These are phyloP conservation scores for Alternaria hordeiaustralica DNA, from an alignment of 2,329 filamentous ascomycete species.

Conservation along the genomic window DNA sequence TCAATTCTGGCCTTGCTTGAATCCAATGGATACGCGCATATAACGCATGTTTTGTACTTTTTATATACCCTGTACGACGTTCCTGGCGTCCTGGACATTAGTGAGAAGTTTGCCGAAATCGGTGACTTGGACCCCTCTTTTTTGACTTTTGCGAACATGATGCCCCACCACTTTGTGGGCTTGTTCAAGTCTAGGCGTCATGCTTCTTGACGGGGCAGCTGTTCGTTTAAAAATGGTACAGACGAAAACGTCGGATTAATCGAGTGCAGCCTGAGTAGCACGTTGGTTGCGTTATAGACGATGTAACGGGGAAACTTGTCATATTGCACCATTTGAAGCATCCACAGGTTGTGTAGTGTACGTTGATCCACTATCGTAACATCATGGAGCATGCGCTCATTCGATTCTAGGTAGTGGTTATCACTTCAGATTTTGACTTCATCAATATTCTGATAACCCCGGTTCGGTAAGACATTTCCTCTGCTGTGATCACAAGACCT, in stretches of 20 bases:
- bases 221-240: background rate
- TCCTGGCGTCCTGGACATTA: background rate
- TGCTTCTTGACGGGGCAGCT: slow-evolving; percentile 1
- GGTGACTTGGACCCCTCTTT: slow-evolving; percentile 1
- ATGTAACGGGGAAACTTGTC: background rate
- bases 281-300: background rate
- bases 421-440: slow-evolving; percentile 35
- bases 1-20: background rate
- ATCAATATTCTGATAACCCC: slow-evolving; percentile 31
- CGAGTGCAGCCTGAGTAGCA: no score
- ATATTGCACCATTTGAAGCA: slow-evolving; percentile 13
- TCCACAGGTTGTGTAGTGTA: slow-evolving; percentile 27
- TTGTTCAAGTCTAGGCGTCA: slow-evolving; percentile 11
- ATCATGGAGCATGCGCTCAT: slow-evolving; percentile 10
- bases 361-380: background rate
- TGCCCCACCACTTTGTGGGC: slow-evolving; percentile 6
- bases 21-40: background rate
- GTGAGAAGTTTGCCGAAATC: background rate
- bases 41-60: background rate
- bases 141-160: background rate
- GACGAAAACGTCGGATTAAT: background rate
- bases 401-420: slow-evolving; percentile 32
- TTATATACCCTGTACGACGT: background rate
- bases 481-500: background rate
- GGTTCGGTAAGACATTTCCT: slow-evolving; percentile 20